phyloP scores from a whole-genome alignment of 2,329 filamentous ascomycete genomes.

The Microsporum canis region DNA sequence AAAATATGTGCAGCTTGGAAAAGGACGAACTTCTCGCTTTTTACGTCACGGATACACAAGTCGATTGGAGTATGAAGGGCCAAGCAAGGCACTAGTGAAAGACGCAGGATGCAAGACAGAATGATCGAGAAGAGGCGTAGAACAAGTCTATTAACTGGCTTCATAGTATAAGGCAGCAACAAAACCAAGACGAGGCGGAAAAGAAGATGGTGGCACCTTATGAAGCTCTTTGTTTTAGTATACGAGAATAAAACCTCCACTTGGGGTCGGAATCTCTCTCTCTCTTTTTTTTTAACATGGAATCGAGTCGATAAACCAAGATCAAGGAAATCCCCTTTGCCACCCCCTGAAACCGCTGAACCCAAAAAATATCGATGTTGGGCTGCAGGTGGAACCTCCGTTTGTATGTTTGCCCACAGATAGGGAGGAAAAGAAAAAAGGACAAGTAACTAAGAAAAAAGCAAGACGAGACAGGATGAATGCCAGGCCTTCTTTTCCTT shows the following conservation, averaged over 20 bases:
- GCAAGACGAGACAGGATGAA: not conserved
- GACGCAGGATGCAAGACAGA: not conserved
- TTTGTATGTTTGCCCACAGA: not conserved
- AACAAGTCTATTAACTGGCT: not conserved
- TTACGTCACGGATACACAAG: no score
- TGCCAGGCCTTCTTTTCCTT: no score
- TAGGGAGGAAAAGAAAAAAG: not conserved
- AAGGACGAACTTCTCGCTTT: no score
- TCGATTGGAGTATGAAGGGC: not conserved
- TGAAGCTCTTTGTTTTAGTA: not conserved
- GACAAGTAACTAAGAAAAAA: not conserved
- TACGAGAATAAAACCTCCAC: conserved; percentile 2
- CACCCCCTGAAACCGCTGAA: conserved; percentile 4
- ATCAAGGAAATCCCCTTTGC: not conserved
- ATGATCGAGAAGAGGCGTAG: not conserved
- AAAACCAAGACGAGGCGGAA: not conserved
- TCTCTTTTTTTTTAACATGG: not conserved
- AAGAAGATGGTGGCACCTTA: not conserved
- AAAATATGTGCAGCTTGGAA: no score
- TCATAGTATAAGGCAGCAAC: not conserved
- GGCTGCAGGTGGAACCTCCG: not conserved
- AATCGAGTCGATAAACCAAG: not conserved
- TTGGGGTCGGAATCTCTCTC: not conserved
- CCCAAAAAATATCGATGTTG: not conserved
- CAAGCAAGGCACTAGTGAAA: not conserved